Evolutionary conservation across 371 early-diverging fungal genomes (phyloP), one percentile per base, ranked within the genome.

Genomic region (Zopfochytrium polystomum): DNA sequence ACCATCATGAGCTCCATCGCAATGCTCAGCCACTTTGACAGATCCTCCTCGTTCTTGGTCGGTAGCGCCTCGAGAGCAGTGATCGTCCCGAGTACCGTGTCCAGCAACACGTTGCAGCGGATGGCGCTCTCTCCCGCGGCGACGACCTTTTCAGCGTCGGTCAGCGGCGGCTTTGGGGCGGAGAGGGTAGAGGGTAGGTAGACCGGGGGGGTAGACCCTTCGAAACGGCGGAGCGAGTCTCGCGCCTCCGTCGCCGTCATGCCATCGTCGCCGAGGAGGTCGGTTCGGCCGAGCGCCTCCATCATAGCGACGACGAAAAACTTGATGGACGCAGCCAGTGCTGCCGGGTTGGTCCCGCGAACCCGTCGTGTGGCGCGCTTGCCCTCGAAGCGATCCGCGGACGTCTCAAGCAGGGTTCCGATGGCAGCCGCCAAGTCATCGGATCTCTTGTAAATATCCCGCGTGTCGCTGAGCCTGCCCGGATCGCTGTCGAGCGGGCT

Each of bases 1-100:
- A 61, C 61, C 61, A 61, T 61, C 27, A 52, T 53, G 25, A 61
- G 43, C 45, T 52, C 46, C 44, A 61, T 49, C 26, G 46, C 47
- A 22, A 46, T 25, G 15, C 54, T 54, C 52, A 61, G 52, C 61
- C 61, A 61, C 18, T 32, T 23, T 20, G 35, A 27, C 3, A 61
- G 46, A 6, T 61, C 61, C 18, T 61, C 27, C 23, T 20, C 4
- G 25, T 25, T 20, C 25, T 47, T 9, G 3, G 3, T 52, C 2
- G 60, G 60, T 9, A 35, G n/a, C 29, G 38, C 33, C 45, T 32
- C 20, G 20, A 61, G 46, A 5, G 42, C 61, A 22, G 15, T 9
- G 20, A 61, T 22, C 25, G 33, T 34, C 26, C 35, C 53, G 6
- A 52, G 20, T n/a, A 46, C 61, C 2, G 61, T 13, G 11, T 61